These are phyloP conservation scores for Pilaira anomala DNA, from an alignment of 192 early-diverging fungal genomes.

Conservation along the genomic window DNA sequence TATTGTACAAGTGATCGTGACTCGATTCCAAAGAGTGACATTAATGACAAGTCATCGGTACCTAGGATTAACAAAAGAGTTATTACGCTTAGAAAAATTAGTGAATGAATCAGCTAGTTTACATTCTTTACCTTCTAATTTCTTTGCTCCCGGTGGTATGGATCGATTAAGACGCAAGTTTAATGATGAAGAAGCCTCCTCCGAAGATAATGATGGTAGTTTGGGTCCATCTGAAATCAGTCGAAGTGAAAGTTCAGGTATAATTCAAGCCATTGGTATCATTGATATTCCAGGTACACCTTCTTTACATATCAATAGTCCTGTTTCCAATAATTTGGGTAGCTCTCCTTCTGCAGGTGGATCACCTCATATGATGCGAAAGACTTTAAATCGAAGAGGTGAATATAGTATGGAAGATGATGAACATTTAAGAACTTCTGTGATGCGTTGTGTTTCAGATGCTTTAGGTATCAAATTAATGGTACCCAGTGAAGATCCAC, in stretches of 20 bases:
- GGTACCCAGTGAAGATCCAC: slow-evolving; percentile 5
- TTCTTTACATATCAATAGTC: not conserved
- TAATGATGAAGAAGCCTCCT: slow-evolving; percentile 19
- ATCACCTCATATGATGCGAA: not conserved
- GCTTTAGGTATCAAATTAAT: slow-evolving; percentile 44
- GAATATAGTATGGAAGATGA: slow-evolving; percentile 58
- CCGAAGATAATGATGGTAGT: not conserved
- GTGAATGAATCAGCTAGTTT: slow-evolving; percentile 72
- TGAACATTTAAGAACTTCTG: slow-evolving; percentile 51
- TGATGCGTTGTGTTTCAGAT: slow-evolving; percentile 60
- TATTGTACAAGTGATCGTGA: slow-evolving; percentile 93
- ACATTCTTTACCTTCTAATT: slow-evolving; percentile 48
- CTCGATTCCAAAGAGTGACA: slow-evolving; percentile 93
- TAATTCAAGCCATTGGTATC: slow-evolving; percentile 34
- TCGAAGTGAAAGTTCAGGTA: slow-evolving; percentile 19
- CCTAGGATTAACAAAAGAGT: slow-evolving; percentile 80
- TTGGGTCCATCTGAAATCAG: slow-evolving; percentile 1
- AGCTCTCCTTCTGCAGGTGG: not conserved
- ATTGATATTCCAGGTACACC: slow-evolving; percentile 26
- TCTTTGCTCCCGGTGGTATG: slow-evolving; percentile 51
- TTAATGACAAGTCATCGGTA: slow-evolving; percentile 88
- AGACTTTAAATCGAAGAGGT: not conserved
- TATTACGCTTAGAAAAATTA: slow-evolving; percentile 79
- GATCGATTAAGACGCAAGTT: slow-evolving; percentile 54
- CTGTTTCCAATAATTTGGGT: not conserved